Evolutionary conservation across 495 filamentous ascomycete species (phyloP).

Genomic region (Achaetomiella virescens): DNA sequence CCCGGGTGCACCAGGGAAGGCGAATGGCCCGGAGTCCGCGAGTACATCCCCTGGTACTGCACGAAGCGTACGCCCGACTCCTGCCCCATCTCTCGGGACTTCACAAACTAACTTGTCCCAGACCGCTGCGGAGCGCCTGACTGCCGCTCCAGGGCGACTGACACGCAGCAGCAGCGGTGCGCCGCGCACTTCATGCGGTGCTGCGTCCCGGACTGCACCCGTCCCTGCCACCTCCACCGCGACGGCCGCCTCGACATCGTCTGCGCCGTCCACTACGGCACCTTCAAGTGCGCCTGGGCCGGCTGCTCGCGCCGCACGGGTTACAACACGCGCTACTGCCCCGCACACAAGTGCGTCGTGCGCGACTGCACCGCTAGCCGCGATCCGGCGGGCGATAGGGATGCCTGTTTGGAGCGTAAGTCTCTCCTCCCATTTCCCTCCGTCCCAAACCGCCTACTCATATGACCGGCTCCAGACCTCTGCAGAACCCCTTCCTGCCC

Average conservation of each 20-base stretch:
- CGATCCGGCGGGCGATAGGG: background rate
- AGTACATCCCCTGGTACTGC: constrained; percentile 10
- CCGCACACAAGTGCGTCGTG: constrained; percentile 10
- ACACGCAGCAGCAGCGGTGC: constrained; percentile 10
- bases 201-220: constrained; percentile 6
- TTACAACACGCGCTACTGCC: constrained; percentile 6
- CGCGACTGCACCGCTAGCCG: background rate
- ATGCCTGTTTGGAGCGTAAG: background rate
- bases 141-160: constrained; percentile 1
- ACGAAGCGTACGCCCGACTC: background rate
- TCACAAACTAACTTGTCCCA: background rate
- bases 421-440: background rate
- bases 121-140: constrained; percentile 8
- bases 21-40: background rate
- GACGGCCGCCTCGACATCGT: constrained; percentile 8
- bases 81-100: too few species aligned
- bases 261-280: constrained; percentile 17
- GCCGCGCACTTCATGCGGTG: constrained; percentile 3
- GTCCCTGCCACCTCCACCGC: constrained; percentile 10
- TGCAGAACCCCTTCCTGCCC: background rate
- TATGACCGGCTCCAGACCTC: background rate
- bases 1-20: constrained; percentile 2
- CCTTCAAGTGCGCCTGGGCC: background rate
- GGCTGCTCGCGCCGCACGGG: constrained; percentile 6
- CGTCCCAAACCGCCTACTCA: background rate